Evolutionary conservation across 2,329 filamentous ascomycete genomes (phyloP).

Genomic region (Talaromyces pinophilus): DNA sequence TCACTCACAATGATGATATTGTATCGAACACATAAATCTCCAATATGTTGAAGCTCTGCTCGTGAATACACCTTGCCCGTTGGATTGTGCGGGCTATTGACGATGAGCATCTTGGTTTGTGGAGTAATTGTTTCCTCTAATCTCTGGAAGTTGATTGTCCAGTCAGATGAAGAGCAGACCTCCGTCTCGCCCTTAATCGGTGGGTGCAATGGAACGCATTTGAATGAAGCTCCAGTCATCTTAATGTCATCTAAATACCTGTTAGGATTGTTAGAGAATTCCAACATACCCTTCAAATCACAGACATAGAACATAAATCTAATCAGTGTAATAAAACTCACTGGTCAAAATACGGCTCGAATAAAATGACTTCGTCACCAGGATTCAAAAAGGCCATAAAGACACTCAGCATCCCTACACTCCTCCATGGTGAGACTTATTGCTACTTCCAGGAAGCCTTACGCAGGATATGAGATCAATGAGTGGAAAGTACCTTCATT

Average conservation of each 20-base stretch:
- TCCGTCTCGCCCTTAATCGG: neutral
- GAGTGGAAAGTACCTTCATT: neutral
- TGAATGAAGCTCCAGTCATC: neutral
- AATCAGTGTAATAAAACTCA: neutral
- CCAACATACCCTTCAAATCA: neutral
- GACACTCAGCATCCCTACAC: neutral
- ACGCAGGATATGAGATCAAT: neutral
- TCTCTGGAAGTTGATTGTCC: neutral
- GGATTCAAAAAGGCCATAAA: neutral
- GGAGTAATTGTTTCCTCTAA: neutral
- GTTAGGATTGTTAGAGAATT: neutral
- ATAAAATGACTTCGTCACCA: neutral
- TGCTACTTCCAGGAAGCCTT: neutral
- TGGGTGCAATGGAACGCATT: neutral
- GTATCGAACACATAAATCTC: neutral
- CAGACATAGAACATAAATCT: neutral
- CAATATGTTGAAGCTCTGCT: neutral
- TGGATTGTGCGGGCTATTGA: neutral
- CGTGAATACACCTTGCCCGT: neutral
- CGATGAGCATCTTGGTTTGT: neutral
- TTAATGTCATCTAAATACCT: neutral
- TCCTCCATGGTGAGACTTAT: neutral
- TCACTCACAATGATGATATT: neutral
- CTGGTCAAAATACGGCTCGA: neutral
- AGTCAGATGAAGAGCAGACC: neutral